Percentiles rank a stretch among this genome's conserved stretches.
Evolutionary conservation across 495 filamentous ascomycete species (phyloP).

Genomic region (Monascus purpureus): DNA sequence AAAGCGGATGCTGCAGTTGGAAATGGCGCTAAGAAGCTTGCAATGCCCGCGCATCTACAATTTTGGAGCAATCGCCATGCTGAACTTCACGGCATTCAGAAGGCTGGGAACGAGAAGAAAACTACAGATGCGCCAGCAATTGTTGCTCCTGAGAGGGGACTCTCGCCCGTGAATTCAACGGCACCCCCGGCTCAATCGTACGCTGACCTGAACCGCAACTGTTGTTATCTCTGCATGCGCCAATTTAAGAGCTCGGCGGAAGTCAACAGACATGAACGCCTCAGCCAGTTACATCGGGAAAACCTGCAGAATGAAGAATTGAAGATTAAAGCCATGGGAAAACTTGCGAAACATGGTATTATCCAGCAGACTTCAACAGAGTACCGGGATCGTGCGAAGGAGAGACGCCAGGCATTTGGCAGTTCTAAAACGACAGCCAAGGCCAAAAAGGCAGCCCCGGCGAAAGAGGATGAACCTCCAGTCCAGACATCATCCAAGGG

Average conservation of each 20-base stretch:
- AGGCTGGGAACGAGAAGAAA: conserved; percentile 15
- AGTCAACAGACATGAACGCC: conserved; percentile 62
- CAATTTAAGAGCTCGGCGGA: conserved; percentile 56
- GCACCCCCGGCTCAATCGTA: conserved; percentile 42
- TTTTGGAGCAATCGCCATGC: conserved; percentile 82
- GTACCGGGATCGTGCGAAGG: conserved; percentile 76
- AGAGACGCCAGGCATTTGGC: conserved; percentile 65
- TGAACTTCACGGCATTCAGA: conserved; percentile 56
- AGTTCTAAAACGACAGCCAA: conserved; percentile 42
- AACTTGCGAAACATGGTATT: conserved; percentile 40
- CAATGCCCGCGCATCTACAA: conserved; percentile 56
- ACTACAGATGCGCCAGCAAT: conserved; percentile 1
- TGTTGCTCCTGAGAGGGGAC: conserved; percentile 3
- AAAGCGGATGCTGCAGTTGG: conserved; percentile 39
- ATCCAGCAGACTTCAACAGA: conserved; percentile 18
- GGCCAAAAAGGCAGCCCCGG: conserved; percentile 20
- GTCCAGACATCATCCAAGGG: conserved; percentile 56
- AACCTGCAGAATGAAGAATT: conserved; percentile 51
- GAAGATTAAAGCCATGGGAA: conserved; percentile 42
- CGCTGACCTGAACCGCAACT: conserved; percentile 53
- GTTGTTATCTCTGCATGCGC: conserved; percentile 65
- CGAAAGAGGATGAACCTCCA: conserved; percentile 20
- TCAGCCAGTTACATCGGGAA: conserved; percentile 56
- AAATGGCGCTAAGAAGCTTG: conserved; percentile 32
- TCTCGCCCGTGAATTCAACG: conserved; percentile 4